Conservation (phyloP, 495 filamentous ascomycete species). For the Neohortaea acidophila region DNA sequence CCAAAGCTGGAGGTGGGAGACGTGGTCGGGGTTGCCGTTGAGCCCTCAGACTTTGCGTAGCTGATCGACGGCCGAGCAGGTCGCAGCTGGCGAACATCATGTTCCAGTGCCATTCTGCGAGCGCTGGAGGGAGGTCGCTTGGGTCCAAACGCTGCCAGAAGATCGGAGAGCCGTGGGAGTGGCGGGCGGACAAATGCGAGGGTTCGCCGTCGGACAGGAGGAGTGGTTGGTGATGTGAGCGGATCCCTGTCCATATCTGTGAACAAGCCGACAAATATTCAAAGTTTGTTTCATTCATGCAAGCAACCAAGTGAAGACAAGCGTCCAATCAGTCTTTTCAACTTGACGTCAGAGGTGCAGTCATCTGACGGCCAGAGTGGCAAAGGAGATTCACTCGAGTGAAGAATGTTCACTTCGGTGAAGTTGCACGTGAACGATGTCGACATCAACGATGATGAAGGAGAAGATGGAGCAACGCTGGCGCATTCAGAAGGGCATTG, state of each 20-base stretch:
- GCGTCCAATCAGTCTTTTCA: no score
- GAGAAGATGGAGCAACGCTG: no score
- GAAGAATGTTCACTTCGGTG: no score
- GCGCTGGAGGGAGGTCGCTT: neutral
- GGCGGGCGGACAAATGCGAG: constrained; percentile 4
- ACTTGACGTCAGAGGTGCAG: no score
- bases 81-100: neutral
- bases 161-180: constrained; percentile 11
- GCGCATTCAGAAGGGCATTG: no score
- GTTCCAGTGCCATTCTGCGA: constrained; percentile 5
- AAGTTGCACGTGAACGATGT: no score
- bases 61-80: neutral
- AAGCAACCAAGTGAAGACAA: no score
- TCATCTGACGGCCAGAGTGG: no score
- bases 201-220: constrained; percentile 10
- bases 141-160: constrained; percentile 11
- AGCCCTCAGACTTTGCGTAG: constrained; percentile 8
- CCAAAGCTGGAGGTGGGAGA: constrained; percentile 7
- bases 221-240: neutral
- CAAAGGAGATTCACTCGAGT: no score
- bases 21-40: neutral
- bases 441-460: no score
- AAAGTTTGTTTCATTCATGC: no score
- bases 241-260: constrained; percentile 1
- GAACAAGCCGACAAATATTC: no score